These are phyloP conservation scores for Leccinum sublutescens DNA, from an alignment of 768 basidiomycete species.

Conservation along the genomic window DNA sequence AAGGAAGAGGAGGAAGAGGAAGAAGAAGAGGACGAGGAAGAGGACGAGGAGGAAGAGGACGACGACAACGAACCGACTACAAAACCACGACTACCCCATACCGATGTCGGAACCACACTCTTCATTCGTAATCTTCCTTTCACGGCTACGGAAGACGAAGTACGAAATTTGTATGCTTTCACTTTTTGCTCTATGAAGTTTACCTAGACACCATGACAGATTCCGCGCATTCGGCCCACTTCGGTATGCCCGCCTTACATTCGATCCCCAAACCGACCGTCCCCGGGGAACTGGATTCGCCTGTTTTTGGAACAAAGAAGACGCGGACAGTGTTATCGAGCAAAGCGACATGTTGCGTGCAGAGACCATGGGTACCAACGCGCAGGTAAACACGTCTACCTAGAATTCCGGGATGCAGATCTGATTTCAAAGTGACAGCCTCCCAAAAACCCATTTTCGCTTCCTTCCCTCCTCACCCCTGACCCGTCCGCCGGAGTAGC, in stretches of 20 bases:
- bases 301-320: slow-evolving; percentile 93
- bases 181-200: neutral
- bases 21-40: neutral
- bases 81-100: slow-evolving; percentile 72
- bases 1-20: slow-evolving; percentile 29
- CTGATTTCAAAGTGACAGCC: slow-evolving; percentile 33
- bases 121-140: slow-evolving; percentile 95
- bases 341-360: slow-evolving; percentile 71
- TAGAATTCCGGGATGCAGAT: neutral
- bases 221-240: slow-evolving; percentile 92
- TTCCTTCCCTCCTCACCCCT: slow-evolving; percentile 87
- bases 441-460: slow-evolving; percentile 81
- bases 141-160: slow-evolving; percentile 88
- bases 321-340: slow-evolving; percentile 81
- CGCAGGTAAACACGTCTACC: slow-evolving; percentile 30
- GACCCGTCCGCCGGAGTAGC: slow-evolving; percentile 89
- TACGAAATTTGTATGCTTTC: slow-evolving; percentile 69
- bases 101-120: slow-evolving; percentile 86
- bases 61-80: slow-evolving; percentile 41
- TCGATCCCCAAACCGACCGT: slow-evolving; percentile 79
- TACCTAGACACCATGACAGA: slow-evolving; percentile 29
- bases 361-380: slow-evolving; percentile 56
- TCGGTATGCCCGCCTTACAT: slow-evolving; percentile 88
- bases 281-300: slow-evolving; percentile 96
- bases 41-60: slow-evolving; percentile 5